Percentiles rank a stretch among this genome's conserved stretches.
phyloP scores from a whole-genome alignment of 495 filamentous ascomycete genomes.

The Podospora pseudopauciseta region DNA sequence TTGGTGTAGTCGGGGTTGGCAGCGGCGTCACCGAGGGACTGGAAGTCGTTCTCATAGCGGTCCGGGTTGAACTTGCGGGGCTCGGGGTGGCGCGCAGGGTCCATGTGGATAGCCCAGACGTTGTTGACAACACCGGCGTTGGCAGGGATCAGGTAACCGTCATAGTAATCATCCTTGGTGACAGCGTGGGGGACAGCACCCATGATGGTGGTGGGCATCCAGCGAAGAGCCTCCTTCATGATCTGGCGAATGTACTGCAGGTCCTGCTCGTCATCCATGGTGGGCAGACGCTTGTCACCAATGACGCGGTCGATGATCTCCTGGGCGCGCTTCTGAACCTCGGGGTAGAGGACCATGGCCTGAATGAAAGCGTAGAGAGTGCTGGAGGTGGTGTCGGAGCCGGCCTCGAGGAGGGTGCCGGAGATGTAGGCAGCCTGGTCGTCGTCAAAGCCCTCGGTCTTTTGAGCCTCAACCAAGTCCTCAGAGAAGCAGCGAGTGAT shows the following conservation, averaged over 20 bases:
- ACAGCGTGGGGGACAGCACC: slow-evolving; percentile 54
- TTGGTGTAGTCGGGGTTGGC: slow-evolving; percentile 34
- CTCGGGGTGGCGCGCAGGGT: slow-evolving; percentile 36
- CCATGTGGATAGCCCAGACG: slow-evolving; percentile 45
- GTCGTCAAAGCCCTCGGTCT: slow-evolving; percentile 39
- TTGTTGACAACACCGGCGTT: slow-evolving; percentile 45
- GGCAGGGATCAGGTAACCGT: slow-evolving; percentile 52
- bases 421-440: slow-evolving; percentile 44
- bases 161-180: slow-evolving; percentile 48
- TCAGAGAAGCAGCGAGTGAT: slow-evolving; percentile 41
- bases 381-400: slow-evolving; percentile 53
- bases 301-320: slow-evolving; percentile 54
- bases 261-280: slow-evolving; percentile 47
- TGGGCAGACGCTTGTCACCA: slow-evolving; percentile 46
- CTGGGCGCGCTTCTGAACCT: slow-evolving; percentile 49
- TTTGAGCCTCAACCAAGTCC: slow-evolving; percentile 38
- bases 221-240: slow-evolving; percentile 57
- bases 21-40: slow-evolving; percentile 29
- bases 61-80: slow-evolving; percentile 37
- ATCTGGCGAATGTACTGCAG: slow-evolving; percentile 52
- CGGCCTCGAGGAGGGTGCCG: slow-evolving; percentile 53
- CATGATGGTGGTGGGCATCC: slow-evolving; percentile 55
- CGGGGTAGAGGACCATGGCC: slow-evolving; percentile 52
- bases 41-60: slow-evolving; percentile 30
- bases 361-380: slow-evolving; percentile 57